Evolutionary conservation across 2,329 filamentous ascomycete species (phyloP).

Genomic region (Phaeoacremonium minimum): DNA sequence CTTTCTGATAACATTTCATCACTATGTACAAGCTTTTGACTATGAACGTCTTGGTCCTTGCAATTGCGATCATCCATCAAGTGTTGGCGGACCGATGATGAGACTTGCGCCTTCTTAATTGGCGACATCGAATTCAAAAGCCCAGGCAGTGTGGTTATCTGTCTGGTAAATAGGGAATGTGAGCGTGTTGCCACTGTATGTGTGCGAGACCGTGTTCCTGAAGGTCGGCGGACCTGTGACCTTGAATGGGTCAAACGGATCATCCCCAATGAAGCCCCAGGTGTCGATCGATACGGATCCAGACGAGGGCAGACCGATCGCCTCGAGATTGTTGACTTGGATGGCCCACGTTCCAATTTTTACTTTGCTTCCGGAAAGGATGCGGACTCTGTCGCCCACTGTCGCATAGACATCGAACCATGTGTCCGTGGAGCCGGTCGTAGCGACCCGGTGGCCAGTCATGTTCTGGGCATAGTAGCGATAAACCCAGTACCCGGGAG

Average conservation of each 20-base stretch:
- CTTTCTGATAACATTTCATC: too few relatives aligned
- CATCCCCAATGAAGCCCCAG: conserved; percentile 18
- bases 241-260: conserved; percentile 8
- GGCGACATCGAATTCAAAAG: conserved; percentile 36
- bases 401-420: conserved; percentile 32
- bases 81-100: too few relatives aligned
- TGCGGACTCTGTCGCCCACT: conserved; percentile 23
- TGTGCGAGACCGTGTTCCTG: conserved; percentile 21
- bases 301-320: conserved; percentile 23
- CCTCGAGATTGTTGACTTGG: conserved; percentile 22
- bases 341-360: conserved; percentile 26
- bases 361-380: conserved; percentile 27
- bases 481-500: conserved; percentile 37
- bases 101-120: too few relatives aligned
- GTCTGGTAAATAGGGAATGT: conserved; percentile 31
- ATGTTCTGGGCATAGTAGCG: conserved; percentile 40
- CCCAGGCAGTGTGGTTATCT: conserved; percentile 29
- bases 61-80: too few relatives aligned
- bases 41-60: too few relatives aligned
- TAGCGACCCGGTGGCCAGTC: conserved; percentile 32
- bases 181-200: conserved; percentile 26
- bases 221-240: conserved; percentile 16
- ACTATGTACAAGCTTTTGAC: too few relatives aligned
- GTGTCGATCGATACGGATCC: conserved; percentile 26
- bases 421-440: conserved; percentile 25